Percentiles rank a stretch among this genome's conserved stretches.
phyloP scores from a whole-genome alignment of 495 filamentous ascomycete genomes.

The Aspergillus avenaceus region DNA sequence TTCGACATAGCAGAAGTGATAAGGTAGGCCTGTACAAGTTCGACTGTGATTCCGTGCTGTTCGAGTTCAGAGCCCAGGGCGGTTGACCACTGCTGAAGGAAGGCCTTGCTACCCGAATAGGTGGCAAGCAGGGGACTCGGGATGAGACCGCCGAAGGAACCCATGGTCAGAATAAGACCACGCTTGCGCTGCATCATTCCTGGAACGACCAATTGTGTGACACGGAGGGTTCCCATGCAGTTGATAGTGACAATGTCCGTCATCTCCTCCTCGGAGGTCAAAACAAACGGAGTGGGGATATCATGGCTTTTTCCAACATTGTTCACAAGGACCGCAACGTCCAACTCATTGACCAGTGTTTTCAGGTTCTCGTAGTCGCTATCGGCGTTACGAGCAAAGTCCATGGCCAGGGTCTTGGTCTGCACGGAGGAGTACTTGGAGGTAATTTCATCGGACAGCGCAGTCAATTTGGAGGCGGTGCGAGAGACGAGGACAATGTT shows the following conservation, averaged over 20 bases:
- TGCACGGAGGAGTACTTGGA: constrained; percentile 57
- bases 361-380: constrained; percentile 71
- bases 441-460: constrained; percentile 71
- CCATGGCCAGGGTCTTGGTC: constrained; percentile 80
- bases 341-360: constrained; percentile 61
- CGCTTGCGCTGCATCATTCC: constrained; percentile 77
- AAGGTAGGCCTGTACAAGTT: constrained; percentile 85
- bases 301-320: constrained; percentile 94
- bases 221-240: constrained; percentile 79
- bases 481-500: constrained; percentile 92
- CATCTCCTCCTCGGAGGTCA: constrained; percentile 75
- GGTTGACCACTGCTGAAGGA: constrained; percentile 94
- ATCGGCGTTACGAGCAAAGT: constrained; percentile 76
- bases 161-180: constrained; percentile 95
- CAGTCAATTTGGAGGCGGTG: constrained; percentile 80
- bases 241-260: constrained; percentile 91
- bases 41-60: constrained; percentile 72
- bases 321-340: constrained; percentile 88
- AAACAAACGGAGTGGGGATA: constrained; percentile 84
- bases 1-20: constrained; percentile 96
- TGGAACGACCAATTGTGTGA: constrained; percentile 80
- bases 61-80: constrained; percentile 80
- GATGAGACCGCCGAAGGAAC: constrained; percentile 84
- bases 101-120: constrained; percentile 97
- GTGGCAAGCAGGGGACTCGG: constrained; percentile 93